These are phyloP conservation scores for Cercis canadensis DNA, from an alignment of 306 rosid species.

Conservation along the genomic window DNA sequence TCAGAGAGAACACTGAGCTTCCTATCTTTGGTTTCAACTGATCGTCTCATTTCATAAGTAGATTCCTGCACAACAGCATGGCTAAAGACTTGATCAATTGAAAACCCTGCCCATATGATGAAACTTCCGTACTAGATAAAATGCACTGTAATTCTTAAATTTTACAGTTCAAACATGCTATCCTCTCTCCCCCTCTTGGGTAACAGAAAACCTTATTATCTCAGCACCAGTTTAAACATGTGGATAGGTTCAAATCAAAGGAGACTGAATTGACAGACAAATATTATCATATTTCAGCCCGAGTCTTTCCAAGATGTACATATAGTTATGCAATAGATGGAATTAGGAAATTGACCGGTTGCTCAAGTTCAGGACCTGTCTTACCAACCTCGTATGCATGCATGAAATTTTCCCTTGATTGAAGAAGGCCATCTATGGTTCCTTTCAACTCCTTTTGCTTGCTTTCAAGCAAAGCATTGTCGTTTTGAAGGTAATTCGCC, in stretches of 20 bases:
- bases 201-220: slow-evolving; percentile 13
- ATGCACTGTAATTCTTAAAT: background rate
- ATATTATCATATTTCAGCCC: background rate
- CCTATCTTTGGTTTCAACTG: slow-evolving; percentile 62
- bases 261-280: background rate
- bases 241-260: background rate
- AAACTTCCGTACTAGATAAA: background rate
- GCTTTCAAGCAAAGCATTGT: slow-evolving; percentile 70
- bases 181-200: background rate
- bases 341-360: background rate
- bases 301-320: background rate
- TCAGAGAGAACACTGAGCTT: slow-evolving; percentile 66
- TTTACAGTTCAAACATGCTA: background rate
- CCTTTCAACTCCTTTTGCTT: slow-evolving; percentile 71
- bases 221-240: slow-evolving; percentile 3
- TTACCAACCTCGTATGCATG: slow-evolving; percentile 68
- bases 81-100: background rate
- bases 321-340: slow-evolving; percentile 7
- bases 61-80: slow-evolving; percentile 56
- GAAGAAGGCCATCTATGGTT: slow-evolving; percentile 60
- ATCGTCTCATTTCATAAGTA: slow-evolving; percentile 61
- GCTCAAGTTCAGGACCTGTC: slow-evolving; percentile 15
- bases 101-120: background rate
- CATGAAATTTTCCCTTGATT: slow-evolving; percentile 61
- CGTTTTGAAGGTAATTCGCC: slow-evolving; percentile 70